Percentiles rank a stretch among this genome's conserved stretches.
Evolutionary conservation across 1,284 basidiomycete species (phyloP).

Genomic region (Irpex sp.): DNA sequence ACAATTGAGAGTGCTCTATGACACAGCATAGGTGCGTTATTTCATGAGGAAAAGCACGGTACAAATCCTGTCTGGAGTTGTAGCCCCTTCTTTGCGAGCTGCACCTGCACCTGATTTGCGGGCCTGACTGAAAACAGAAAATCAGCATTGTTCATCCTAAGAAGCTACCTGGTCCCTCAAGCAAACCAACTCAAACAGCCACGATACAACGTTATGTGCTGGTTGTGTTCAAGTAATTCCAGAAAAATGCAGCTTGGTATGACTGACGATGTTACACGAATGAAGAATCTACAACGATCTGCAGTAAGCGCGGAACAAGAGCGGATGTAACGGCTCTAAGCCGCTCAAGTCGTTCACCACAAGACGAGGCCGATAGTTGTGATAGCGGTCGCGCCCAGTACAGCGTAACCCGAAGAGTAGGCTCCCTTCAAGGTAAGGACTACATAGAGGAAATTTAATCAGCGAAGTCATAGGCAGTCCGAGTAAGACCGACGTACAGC

Average conservation of each 20-base stretch:
- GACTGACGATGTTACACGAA: neutral
- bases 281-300: neutral
- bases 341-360: constrained; percentile 19
- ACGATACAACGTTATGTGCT: neutral
- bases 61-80: too few species aligned
- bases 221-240: neutral
- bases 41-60: too few species aligned
- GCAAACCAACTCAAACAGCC: too few species aligned
- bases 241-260: neutral
- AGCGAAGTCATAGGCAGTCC: constrained; percentile 3
- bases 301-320: neutral
- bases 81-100: too few species aligned
- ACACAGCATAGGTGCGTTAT: too few species aligned
- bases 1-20: too few species aligned
- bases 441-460: constrained; percentile 31
- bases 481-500: constrained; percentile 60
- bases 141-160: too few species aligned
- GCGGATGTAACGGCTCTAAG: neutral
- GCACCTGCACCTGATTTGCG: too few species aligned
- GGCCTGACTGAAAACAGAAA: too few species aligned
- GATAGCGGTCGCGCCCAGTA: constrained; percentile 77
- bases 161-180: too few species aligned
- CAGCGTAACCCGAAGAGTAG: constrained; percentile 79
- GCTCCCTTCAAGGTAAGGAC: constrained; percentile 79
- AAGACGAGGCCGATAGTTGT: constrained; percentile 55